Evolutionary conservation across 768 basidiomycete genomes (phyloP).

Genomic region (Rhizopogon vulgaris): DNA sequence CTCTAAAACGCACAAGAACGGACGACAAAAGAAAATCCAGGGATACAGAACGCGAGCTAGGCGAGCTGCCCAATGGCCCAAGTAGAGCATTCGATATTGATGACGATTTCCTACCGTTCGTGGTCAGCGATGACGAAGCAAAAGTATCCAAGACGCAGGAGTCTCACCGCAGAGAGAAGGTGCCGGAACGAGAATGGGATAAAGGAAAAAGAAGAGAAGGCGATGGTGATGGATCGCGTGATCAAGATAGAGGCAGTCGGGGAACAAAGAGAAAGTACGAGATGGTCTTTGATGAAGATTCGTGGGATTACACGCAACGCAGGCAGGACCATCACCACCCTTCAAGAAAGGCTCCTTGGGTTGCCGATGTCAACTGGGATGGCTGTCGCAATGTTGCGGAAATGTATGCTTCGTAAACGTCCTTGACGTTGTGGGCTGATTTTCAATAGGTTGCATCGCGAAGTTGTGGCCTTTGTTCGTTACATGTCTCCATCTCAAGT

Average conservation of each 20-base stretch:
- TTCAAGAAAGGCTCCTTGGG: slow-evolving; percentile 64
- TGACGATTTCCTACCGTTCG: slow-evolving; percentile 28
- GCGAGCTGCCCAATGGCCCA: slow-evolving; percentile 6
- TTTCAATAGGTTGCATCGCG: slow-evolving; percentile 65
- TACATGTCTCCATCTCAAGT: slow-evolving; percentile 84
- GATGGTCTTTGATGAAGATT: slow-evolving; percentile 40
- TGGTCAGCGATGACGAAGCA: slow-evolving; percentile 11
- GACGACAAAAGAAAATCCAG: slow-evolving; percentile 12
- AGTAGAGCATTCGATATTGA: slow-evolving; percentile 15
- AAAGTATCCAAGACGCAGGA: slow-evolving; percentile 5
- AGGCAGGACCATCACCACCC: slow-evolving; percentile 46
- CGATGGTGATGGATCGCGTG: slow-evolving; percentile 19
- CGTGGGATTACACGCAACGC: slow-evolving; percentile 30
- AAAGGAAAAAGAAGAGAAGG: slow-evolving; percentile 25
- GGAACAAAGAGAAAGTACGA: slow-evolving; percentile 43
- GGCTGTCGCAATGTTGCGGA: slow-evolving; percentile 74
- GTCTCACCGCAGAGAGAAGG: slow-evolving; percentile 11
- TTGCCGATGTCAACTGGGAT: slow-evolving; percentile 63
- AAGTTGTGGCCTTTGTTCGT: slow-evolving; percentile 77
- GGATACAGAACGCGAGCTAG: slow-evolving; percentile 9
- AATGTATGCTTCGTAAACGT: slow-evolving; percentile 50
- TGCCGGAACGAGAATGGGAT: slow-evolving; percentile 35
- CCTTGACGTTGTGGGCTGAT: slow-evolving; percentile 6
- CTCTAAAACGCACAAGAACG: slow-evolving; percentile 14
- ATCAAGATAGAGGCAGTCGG: background rate